These are phyloP conservation scores for Nakataea oryzae DNA, from an alignment of 2,329 filamentous ascomycete species.

Conservation along the genomic window DNA sequence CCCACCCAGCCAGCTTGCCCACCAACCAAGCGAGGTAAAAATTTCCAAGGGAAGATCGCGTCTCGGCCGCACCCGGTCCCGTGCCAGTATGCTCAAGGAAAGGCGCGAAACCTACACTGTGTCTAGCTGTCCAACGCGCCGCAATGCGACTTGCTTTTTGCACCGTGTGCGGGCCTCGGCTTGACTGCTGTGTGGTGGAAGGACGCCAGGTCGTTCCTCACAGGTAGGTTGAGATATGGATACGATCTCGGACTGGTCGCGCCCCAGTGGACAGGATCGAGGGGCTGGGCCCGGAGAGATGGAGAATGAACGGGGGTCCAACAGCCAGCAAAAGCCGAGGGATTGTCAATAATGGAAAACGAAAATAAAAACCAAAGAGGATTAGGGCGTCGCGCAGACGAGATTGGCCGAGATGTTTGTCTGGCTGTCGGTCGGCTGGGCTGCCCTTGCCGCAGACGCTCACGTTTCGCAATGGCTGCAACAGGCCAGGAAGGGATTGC, in stretches of 20 bases:
- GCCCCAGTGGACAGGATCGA: neutral
- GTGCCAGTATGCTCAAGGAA: neutral
- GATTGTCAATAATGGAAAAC: neutral
- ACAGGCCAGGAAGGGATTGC: too few relatives aligned
- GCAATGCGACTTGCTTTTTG: neutral
- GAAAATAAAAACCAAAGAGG: neutral
- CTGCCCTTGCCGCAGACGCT: neutral
- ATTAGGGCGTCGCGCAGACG: neutral
- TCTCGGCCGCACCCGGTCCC: neutral
- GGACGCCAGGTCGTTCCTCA: neutral
- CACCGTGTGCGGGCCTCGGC: neutral
- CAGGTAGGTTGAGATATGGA: neutral
- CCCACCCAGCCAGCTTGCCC: too few relatives aligned
- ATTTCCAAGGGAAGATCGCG: neutral
- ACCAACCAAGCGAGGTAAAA: neutral
- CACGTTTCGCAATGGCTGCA: neutral
- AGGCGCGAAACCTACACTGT: neutral
- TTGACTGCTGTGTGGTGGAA: neutral
- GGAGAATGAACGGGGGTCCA: neutral
- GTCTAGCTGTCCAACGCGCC: neutral
- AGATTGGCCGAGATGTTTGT: neutral
- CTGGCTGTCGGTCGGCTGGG: neutral
- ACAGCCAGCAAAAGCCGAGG: neutral
- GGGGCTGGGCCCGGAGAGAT: neutral
- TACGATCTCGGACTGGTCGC: neutral